Conservation (phyloP, 2,329 filamentous ascomycete species). For the Ophiostoma sp. region DNA sequence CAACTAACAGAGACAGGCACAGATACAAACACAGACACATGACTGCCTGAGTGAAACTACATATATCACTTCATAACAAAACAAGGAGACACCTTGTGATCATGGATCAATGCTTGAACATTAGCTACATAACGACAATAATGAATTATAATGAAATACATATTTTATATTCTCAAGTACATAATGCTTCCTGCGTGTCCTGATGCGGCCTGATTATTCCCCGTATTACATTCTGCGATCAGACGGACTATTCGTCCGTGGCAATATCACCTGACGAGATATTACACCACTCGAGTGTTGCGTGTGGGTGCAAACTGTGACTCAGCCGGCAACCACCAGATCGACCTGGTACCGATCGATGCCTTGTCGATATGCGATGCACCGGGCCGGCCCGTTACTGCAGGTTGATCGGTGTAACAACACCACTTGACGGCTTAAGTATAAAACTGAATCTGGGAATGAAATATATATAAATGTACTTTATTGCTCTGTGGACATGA, state of each 20-base stretch:
- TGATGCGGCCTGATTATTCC: not conserved
- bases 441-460: not conserved
- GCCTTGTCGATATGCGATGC: not conserved
- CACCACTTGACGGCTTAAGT: not conserved
- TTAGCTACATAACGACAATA: not conserved
- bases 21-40: no score
- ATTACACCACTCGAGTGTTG: not conserved
- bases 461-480: not conserved
- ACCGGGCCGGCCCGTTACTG: not conserved
- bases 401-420: not conserved
- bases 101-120: not conserved
- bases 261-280: not conserved
- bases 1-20: not conserved
- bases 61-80: not conserved
- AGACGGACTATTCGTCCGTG: not conserved
- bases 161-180: not conserved
- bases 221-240: not conserved
- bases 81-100: not conserved
- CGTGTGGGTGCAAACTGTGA: not conserved
- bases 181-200: not conserved
- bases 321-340: not conserved
- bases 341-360: not conserved
- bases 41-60: conserved; percentile 20
- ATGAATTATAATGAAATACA: not conserved
- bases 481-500: not conserved